phyloP scores from a whole-genome alignment of 306 rosid genomes.

The Citrullus amarus region DNA sequence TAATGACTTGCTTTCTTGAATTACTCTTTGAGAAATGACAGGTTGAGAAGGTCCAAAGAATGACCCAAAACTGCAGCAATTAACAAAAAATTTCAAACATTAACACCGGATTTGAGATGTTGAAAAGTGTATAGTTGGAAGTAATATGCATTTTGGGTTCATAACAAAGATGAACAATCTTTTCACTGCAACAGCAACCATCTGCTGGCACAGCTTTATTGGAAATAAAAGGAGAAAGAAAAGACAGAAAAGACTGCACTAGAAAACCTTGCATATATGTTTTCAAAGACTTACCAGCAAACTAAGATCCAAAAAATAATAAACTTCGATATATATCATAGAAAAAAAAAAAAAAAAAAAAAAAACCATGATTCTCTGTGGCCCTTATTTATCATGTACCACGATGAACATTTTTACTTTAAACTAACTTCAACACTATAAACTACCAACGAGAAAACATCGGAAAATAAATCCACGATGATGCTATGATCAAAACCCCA shows the following conservation, averaged over 20 bases:
- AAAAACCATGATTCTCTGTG: neutral
- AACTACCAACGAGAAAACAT: neutral
- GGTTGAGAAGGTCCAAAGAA: constrained; percentile 92
- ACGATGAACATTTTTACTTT: neutral
- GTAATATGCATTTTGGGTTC: neutral
- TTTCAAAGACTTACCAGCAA: neutral
- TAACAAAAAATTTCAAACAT: constrained; percentile 9
- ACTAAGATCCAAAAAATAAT: neutral
- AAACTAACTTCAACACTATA: neutral
- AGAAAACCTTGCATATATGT: neutral
- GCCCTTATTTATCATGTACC: neutral
- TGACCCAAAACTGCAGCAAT: constrained; percentile 67
- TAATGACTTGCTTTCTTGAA: constrained; percentile 86
- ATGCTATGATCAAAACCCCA: neutral
- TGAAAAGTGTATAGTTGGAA: constrained; percentile 1
- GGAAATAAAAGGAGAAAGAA: neutral
- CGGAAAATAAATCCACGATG: neutral
- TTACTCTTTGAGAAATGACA: constrained; percentile 70
- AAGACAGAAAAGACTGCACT: neutral
- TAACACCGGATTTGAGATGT: neutral
- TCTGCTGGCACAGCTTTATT: neutral
- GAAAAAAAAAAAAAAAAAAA: neutral
- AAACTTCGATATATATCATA: neutral
- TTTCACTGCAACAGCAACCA: neutral
- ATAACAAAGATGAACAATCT: neutral